These are phyloP conservation scores for Monosporascus sp. DNA, from an alignment of 2,329 filamentous ascomycete species.

Conservation along the genomic window DNA sequence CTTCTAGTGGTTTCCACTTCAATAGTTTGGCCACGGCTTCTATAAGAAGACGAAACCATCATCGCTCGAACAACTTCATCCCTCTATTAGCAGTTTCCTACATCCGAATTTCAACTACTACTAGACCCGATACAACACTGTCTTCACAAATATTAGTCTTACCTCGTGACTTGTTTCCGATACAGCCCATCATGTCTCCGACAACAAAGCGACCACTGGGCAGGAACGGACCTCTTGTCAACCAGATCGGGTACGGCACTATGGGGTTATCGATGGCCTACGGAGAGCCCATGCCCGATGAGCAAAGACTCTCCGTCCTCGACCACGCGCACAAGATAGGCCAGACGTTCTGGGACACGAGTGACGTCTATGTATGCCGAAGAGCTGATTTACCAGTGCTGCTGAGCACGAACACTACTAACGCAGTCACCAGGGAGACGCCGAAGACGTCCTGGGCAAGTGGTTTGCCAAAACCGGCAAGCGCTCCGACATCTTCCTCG, in stretches of 20 bases:
- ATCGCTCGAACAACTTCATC: not conserved
- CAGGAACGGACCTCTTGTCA: constrained; percentile 38
- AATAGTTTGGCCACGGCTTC: no score
- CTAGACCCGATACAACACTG: not conserved
- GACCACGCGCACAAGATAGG: constrained; percentile 31
- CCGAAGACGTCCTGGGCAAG: constrained; percentile 35
- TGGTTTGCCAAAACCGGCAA: constrained; percentile 33
- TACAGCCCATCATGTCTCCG: constrained; percentile 1
- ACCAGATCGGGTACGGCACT: constrained; percentile 36
- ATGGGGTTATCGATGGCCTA: constrained; percentile 28
- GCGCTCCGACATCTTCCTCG: constrained; percentile 39
- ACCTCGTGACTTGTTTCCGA: not conserved
- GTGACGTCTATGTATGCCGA: constrained; percentile 31
- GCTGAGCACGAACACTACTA: constrained; percentile 21
- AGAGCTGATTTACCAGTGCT: constrained; percentile 31
- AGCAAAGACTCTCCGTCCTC: constrained; percentile 30
- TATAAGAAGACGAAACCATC: not conserved
- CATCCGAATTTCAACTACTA: no score
- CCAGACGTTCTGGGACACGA: constrained; percentile 33
- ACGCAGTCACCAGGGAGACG: constrained; percentile 10
- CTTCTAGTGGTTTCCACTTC: no score
- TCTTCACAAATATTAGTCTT: not conserved
- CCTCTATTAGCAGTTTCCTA: no score
- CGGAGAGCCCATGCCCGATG: constrained; percentile 20
- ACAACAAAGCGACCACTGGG: constrained; percentile 33